phyloP scores from a whole-genome alignment of 163 green algal species.

The Scenedesmus sp. region DNA sequence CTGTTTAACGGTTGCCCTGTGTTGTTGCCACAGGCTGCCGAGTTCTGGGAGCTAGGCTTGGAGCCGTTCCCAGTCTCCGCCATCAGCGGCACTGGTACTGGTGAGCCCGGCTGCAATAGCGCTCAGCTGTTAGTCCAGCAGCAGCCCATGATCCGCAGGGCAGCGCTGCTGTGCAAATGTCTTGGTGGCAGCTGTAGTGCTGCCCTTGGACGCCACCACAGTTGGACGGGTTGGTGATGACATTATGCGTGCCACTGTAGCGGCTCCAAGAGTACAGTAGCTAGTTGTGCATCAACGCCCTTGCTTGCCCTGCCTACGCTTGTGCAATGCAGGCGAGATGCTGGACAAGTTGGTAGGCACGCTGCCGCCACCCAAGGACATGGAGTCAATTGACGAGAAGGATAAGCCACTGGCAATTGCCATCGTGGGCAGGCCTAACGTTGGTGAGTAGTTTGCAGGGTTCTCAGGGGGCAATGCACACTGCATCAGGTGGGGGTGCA shows the following conservation, averaged over 20 bases:
- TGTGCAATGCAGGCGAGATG: conserved; percentile 5
- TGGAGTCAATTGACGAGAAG: conserved; percentile 65
- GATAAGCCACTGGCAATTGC: conserved; percentile 83
- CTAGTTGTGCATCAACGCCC: not conserved
- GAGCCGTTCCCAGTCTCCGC: conserved; percentile 93
- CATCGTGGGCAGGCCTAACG: conserved; percentile 98
- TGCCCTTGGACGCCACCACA: too few relatives aligned
- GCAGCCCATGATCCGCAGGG: not conserved
- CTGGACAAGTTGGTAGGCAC: conserved; percentile 54
- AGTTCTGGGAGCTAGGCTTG: conserved; percentile 94
- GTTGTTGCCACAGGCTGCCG: conserved; percentile 70
- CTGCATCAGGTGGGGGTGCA: not conserved
- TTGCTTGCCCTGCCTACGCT: not conserved
- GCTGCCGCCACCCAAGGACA: conserved; percentile 66
- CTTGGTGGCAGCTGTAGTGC: too few relatives aligned
- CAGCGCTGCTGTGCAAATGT: not conserved
- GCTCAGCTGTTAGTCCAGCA: not conserved
- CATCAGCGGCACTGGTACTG: conserved; percentile 92
- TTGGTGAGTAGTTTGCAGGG: conserved; percentile 68
- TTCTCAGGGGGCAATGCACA: not conserved
- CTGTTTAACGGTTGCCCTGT: not conserved
- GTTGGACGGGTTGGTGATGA: too few relatives aligned
- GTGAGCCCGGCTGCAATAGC: conserved; percentile 16
- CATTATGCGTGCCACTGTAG: too few relatives aligned
- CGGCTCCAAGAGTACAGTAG: not conserved